Conservation (phyloP, 371 early-diverging fungal species). For the Apophysomyces ossiformis region DNA sequence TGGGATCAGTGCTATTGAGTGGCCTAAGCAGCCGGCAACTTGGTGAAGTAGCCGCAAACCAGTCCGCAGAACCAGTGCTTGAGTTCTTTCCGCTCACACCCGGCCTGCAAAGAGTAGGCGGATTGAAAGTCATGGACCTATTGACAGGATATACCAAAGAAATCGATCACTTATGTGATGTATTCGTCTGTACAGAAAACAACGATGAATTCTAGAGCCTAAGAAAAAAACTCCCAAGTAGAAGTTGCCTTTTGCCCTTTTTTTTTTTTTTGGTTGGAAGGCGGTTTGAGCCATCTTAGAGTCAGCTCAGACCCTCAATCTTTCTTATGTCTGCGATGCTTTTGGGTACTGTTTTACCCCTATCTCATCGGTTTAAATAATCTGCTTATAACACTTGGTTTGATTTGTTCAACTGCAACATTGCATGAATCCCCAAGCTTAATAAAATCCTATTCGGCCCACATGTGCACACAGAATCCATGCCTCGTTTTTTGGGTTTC, state of each 20-base stretch:
- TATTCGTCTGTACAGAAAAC: conserved; percentile 49
- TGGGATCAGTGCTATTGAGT: conserved; percentile 82
- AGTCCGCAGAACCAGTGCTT: conserved; percentile 66
- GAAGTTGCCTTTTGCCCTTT: neutral
- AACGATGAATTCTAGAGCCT: conserved; percentile 1
- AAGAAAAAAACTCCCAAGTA: neutral
- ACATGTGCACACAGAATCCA: neutral
- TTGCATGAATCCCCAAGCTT: too few species aligned
- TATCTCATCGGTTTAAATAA: too few species aligned
- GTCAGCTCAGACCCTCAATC: too few species aligned
- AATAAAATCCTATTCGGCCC: too few species aligned
- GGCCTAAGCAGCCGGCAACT: conserved; percentile 70
- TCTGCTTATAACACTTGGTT: too few species aligned
- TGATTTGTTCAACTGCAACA: too few species aligned
- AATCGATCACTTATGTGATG: conserved; percentile 71
- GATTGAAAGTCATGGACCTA: conserved; percentile 70
- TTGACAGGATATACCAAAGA: conserved; percentile 72
- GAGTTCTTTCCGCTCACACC: conserved; percentile 84
- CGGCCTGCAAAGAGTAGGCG: conserved; percentile 87
- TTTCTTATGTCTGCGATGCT: too few species aligned
- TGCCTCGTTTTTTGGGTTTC: neutral
- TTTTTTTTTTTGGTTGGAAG: too few species aligned
- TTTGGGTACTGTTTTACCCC: too few species aligned
- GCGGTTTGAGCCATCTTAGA: too few species aligned
- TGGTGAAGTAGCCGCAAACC: conserved; percentile 68